Conservation (phyloP, 441 rosid species). For the California macrophylla region DNA sequence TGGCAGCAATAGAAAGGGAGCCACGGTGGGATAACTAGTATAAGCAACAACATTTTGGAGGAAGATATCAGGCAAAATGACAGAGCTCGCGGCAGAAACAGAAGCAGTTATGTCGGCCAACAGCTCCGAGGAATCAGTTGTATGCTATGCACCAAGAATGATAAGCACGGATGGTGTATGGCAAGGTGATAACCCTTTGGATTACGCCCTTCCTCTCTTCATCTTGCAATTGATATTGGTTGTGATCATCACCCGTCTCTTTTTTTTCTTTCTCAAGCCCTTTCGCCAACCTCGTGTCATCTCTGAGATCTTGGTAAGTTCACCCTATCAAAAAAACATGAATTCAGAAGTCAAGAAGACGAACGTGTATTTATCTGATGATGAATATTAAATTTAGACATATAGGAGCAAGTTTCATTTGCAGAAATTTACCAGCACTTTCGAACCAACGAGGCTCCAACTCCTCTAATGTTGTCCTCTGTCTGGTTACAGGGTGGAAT, state of each 20-base stretch:
- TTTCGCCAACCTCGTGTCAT: slow-evolving; percentile 87
- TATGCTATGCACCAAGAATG: slow-evolving; percentile 89
- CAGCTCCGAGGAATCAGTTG: slow-evolving; percentile 35
- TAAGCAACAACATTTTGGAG: not conserved
- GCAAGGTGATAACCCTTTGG: slow-evolving; percentile 95
- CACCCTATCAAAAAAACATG: not conserved
- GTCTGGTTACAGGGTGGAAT: slow-evolving; percentile 56
- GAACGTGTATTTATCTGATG: not conserved
- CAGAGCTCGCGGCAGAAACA: not conserved
- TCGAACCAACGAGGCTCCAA: not conserved
- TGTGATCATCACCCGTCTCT: slow-evolving; percentile 58
- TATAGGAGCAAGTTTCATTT: no score
- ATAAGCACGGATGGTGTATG: slow-evolving; percentile 91
- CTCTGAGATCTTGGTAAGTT: slow-evolving; percentile 56
- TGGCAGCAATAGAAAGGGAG: not conserved
- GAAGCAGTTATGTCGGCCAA: slow-evolving; percentile 5
- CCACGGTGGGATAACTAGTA: no score
- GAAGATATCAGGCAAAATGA: not conserved
- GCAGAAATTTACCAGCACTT: not conserved
- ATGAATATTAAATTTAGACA: not conserved
- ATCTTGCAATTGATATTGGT: slow-evolving; percentile 74
- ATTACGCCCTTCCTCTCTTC: slow-evolving; percentile 84
- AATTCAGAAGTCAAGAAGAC: no score
- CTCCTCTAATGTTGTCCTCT: not conserved
- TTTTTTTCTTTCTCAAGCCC: slow-evolving; percentile 67